Evolutionary conservation across 257 asterid genomes (phyloP), one percentile per base, ranked within the genome.

Genomic region (Nicotiana paniculata): DNA sequence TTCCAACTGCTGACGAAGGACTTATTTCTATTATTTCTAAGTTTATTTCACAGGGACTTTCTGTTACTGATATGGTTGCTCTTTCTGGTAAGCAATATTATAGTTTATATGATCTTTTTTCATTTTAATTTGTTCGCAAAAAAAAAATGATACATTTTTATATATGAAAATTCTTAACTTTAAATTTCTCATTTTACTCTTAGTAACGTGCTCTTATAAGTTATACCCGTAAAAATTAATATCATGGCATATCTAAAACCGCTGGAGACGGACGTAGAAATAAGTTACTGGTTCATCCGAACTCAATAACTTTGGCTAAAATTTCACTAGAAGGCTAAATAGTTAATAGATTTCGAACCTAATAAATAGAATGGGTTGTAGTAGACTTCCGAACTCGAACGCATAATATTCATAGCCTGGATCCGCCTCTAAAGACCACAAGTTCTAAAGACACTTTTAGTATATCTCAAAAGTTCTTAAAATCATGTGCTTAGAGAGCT

Each of bases 61-160:
- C 98, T 0, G 90, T 92, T 62, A 91, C 97, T 18, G 99, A 93
- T 66, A 89, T 93, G 97, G 99, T 95, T 12, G 97, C 99, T 69
- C 97, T 95, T 58, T 93, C 99, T 4, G 99, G 99, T 95, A 85
- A 65, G 24, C 39, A 48, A 1, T 48, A 0, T 70, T 65, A 43
- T 8, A 43, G 0, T 28, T 28, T 64, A 28, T 64, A 11, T 4
- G 9, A 11, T 2, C 4, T 0, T 21, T 10, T 21, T 26, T 63
- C 2, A 1, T 4, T 64, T 2, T 8, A 1, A 21, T 21, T 0
- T 10, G 3, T 24, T 10, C 1, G 10, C n/a, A 21, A 21, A 8
- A 62, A 10, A 28, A 64, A 3, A 12, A 28, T 10, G 6, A 64
- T 5, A 28, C 0, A 4, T 28, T 64, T 64, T 1, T 64, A 1